Evolutionary conservation across 352 stramenopile species (phyloP).

Genomic region (Labyrinthula sp.): DNA sequence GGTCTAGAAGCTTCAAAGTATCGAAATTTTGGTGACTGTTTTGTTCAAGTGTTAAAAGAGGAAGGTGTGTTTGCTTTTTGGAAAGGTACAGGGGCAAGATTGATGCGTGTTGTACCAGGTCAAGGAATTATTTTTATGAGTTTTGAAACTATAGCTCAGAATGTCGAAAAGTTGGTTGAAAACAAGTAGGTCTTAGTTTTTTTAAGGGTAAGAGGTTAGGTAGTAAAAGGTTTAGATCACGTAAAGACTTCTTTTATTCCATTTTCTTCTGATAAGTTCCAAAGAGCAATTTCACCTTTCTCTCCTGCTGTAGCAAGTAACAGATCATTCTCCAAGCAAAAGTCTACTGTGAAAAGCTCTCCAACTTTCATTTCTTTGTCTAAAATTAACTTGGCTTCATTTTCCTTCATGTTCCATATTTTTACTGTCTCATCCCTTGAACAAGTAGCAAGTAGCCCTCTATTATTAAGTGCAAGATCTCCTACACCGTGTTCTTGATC

Average conservation of each 20-base stretch:
- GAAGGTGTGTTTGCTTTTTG: conserved; percentile 30
- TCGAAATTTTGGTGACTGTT: conserved; percentile 29
- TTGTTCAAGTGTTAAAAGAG: conserved; percentile 22
- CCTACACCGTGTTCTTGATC: conserved; percentile 44
- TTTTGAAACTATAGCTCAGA: conserved; percentile 24
- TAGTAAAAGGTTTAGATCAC: too few species aligned
- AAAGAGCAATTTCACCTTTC: conserved; percentile 31
- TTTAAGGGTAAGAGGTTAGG: too few species aligned
- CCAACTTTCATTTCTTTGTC: conserved; percentile 74
- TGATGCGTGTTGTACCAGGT: conserved; percentile 27
- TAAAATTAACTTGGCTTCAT: conserved; percentile 49
- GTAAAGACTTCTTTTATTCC: conserved; percentile 10
- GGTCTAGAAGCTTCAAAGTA: conserved; percentile 28
- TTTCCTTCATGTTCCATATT: conserved; percentile 72
- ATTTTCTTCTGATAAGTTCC: conserved; percentile 28
- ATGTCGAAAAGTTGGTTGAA: conserved; percentile 1
- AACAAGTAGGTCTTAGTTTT: conserved; percentile 8
- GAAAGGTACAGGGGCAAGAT: conserved; percentile 26
- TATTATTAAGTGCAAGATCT: too few species aligned
- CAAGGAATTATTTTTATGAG: conserved; percentile 31
- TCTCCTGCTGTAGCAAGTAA: conserved; percentile 62
- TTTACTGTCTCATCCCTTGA: conserved; percentile 92
- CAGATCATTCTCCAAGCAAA: conserved; percentile 61
- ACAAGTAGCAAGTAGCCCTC: conserved; percentile 77
- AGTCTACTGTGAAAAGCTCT: conserved; percentile 62